Conservation (phyloP, 441 rosid species). For the Croton laevigatus region DNA sequence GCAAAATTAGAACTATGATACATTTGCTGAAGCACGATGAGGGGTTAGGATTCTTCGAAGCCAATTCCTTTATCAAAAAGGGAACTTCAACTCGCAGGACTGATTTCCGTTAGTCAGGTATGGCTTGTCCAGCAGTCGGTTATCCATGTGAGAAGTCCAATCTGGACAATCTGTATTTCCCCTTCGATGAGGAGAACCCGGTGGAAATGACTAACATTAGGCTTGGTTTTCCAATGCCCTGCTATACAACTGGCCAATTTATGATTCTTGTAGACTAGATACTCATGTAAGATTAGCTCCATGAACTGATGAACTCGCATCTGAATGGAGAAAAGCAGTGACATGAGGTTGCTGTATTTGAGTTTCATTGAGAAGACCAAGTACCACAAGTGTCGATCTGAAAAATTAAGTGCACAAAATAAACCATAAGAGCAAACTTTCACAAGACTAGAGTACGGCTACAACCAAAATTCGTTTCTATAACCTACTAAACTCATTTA, state of each 20-base stretch:
- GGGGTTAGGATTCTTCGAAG: not conserved
- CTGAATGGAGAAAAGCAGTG: conserved; percentile 49
- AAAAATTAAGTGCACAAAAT: conserved; percentile 11
- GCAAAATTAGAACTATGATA: conserved; percentile 23
- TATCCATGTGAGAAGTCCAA: not conserved
- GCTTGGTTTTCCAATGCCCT: conserved; percentile 1
- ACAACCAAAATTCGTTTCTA: not conserved
- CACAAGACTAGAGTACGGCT: no score
- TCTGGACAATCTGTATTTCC: not conserved
- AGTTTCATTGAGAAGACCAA: conserved; percentile 59
- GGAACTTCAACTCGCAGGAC: not conserved
- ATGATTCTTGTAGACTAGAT: not conserved
- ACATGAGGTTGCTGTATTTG: conserved; percentile 38
- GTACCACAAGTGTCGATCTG: conserved; percentile 70
- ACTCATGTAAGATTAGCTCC: conserved; percentile 52
- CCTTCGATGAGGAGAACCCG: conserved; percentile 4
- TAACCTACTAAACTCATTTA: not conserved
- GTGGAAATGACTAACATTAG: not conserved
- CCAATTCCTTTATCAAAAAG: conserved; percentile 4
- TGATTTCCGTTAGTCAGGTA: not conserved
- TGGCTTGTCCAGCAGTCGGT: not conserved
- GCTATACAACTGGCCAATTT: conserved; percentile 12
- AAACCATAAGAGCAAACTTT: not conserved
- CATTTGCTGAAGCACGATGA: conserved; percentile 7
- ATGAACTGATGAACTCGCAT: conserved; percentile 52